Base-by-base conservation (phyloP, 2,329 filamentous ascomycete genomes). In the Aspergillus tamarii region DNA sequence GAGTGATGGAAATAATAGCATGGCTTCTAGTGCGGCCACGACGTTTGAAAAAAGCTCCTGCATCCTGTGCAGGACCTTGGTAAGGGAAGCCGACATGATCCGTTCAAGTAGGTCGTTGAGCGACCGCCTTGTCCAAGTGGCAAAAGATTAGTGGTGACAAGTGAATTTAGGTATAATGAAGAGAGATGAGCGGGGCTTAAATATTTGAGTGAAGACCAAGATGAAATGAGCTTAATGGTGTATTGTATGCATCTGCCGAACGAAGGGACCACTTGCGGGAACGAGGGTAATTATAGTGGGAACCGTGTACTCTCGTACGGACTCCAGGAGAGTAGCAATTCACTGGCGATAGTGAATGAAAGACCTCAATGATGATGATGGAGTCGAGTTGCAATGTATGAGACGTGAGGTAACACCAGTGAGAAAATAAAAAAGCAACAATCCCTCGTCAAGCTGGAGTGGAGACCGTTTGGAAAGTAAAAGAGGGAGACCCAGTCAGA, bases 11-110 rank as follows among this genome's bases (percentile, higher is more conserved):
- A 81, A 78, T 57, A 80, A 64, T 28, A 81, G 68, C 70, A 80
- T 76, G 21, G 73, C 75, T 64, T 81, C 78, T 61, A 82, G 67
- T 12, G 76, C 74, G 34, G 74, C 69, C 39, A 80, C 71, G 48
- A 81, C 70, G 62, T 77, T 77, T 45, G 75, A 74, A 65, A 80
- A 80, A 50, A 81, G 71, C 61, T 78, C 72, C 68, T 78, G 78
- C 73, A 81, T 70, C 61, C 76, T 74, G 62, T 76, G 77, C 70
- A 78, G 71, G 64, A 78, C 75, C 66, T 76, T 80, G 65, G 74
- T 68, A 54, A 80, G 71, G 60, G 76, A 70, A 46, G 72, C 70
- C 55, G 76, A 66, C 76, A 79, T 79, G 69, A 66, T 73, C 65
- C 67, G 53, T 26, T 19, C 12, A 46, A n/a, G 28, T 26, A 45